Evolutionary conservation across 345 rosid species (phyloP), one percentile per base, ranked within the genome.

Genomic region (Moringa oleifera): DNA sequence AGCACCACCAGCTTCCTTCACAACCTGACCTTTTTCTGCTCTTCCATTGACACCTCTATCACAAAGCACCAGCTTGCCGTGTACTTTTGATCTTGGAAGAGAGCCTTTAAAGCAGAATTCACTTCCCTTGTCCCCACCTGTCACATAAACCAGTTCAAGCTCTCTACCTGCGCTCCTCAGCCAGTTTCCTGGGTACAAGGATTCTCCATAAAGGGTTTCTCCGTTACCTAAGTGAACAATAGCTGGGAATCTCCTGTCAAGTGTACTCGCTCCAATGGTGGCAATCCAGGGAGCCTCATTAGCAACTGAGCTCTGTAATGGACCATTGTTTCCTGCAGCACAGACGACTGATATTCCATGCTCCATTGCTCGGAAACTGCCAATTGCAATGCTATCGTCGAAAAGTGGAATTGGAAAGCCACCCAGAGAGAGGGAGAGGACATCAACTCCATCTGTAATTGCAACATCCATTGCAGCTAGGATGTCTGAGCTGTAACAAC

Each of bases 281-380:
- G 86, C 73, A 57, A 90, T 78, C 98, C 98, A 93, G 11, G 98
- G 98, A 52, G 98, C 96, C 66, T 77, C 84, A 45, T 90, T 93
- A 51, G 96, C 90, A 41, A 93, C 96, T 1, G 98, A 90, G 63
- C 77, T 72, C 5, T 72, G 80, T 17, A 90, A 25, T 0, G 98
- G 98, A 46, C 98, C 98, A 51, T 80, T 88, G 72, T 93, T 93
- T 61, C 98, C 98, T 22, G 90, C 98, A 0, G 98, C 87, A 53
- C 98, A 93, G 20, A 93, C 57, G 0, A 93, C 98, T 0, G 96
- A 80, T 18, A 93, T 81, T 13, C 98, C 97, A 10, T 64, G 86
- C 70, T 90, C 97, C 55, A 80, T 77, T 47, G 98, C 98, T 51
- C 94, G 82, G 61, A 80, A 93, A 57, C 96, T 93, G 55, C 98